Conservation (phyloP, 257 asterid genomes). For the Anisodus tanguticus region DNA sequence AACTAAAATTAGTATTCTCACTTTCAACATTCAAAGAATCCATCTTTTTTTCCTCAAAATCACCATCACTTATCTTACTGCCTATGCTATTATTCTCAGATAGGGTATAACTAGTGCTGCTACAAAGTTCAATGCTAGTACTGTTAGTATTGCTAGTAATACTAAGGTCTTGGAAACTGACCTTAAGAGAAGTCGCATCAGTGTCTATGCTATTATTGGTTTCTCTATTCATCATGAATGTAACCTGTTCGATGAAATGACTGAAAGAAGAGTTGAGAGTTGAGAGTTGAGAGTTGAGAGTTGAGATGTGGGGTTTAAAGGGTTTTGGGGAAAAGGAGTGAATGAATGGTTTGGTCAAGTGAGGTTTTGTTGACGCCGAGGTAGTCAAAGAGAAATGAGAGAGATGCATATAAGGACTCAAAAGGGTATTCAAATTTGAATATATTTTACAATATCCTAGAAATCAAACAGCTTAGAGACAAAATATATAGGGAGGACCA, state of each 20-base stretch:
- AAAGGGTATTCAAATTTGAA: constrained; percentile 35
- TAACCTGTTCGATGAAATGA: constrained; percentile 56
- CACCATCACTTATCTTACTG: neutral
- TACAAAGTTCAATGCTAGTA: constrained; percentile 54
- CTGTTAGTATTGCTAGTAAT: constrained; percentile 50
- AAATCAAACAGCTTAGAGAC: constrained; percentile 63
- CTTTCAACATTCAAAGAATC: constrained; percentile 37
- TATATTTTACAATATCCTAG: constrained; percentile 39
- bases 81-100: no score
- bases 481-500: constrained; percentile 41
- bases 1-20: constrained; percentile 47
- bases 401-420: constrained; percentile 39
- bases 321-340: constrained; percentile 39
- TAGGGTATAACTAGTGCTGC: constrained; percentile 39
- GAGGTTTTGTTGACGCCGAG: constrained; percentile 60
- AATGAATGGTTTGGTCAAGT: constrained; percentile 56
- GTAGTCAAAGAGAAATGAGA: constrained; percentile 66
- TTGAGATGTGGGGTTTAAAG: constrained; percentile 37
- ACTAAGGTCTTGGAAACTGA: constrained; percentile 57
- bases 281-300: constrained; percentile 25
- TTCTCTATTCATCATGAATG: constrained; percentile 51
- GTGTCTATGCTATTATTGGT: constrained; percentile 32
- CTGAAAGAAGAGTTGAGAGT: constrained; percentile 35
- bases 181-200: constrained; percentile 46
- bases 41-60: constrained; percentile 49